A percentile compares a stretch with the other conserved stretches of the same genome.
Conservation (phyloP, 768 basidiomycete species). For the Pleurotus sapidus region DNA sequence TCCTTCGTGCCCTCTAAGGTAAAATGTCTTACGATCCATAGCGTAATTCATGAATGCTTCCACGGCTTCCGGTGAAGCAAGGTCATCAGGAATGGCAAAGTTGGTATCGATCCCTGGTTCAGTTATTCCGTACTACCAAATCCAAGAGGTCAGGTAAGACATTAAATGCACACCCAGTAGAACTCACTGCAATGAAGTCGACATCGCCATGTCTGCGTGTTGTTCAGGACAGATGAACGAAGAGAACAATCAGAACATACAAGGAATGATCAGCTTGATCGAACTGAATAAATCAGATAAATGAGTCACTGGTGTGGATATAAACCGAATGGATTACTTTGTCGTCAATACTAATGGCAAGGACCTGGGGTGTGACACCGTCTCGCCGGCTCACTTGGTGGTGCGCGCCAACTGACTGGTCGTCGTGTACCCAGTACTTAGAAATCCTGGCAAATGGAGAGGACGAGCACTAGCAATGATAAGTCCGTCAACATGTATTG, state of each 20-base stretch:
- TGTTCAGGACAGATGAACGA: too few relatives aligned
- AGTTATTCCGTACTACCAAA: not conserved
- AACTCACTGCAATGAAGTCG: not conserved
- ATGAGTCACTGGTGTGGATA: too few relatives aligned
- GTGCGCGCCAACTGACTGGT: slow-evolving; percentile 38
- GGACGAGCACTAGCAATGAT: slow-evolving; percentile 30
- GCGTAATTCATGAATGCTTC: slow-evolving; percentile 3
- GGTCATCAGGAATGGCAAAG: slow-evolving; percentile 3
- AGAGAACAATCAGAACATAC: not conserved
- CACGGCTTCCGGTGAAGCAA: not conserved
- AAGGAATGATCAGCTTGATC: not conserved
- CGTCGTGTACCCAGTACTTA: slow-evolving; percentile 33
- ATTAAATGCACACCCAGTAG: not conserved
- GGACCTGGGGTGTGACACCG: slow-evolving; percentile 22
- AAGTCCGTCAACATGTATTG: not conserved
- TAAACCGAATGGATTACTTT: slow-evolving; percentile 8
- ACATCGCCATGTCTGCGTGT: not conserved
- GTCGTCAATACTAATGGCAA: slow-evolving; percentile 29
- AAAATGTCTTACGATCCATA: not conserved
- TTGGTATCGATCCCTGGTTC: slow-evolving; percentile 1
- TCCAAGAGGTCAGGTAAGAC: not conserved
- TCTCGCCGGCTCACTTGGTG: slow-evolving; percentile 21
- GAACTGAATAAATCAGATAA: not conserved
- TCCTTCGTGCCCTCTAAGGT: not conserved
- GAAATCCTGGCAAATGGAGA: slow-evolving; percentile 41